Conservation (phyloP, 2,329 filamentous ascomycete genomes). For the Aspergillus fumigatus region DNA sequence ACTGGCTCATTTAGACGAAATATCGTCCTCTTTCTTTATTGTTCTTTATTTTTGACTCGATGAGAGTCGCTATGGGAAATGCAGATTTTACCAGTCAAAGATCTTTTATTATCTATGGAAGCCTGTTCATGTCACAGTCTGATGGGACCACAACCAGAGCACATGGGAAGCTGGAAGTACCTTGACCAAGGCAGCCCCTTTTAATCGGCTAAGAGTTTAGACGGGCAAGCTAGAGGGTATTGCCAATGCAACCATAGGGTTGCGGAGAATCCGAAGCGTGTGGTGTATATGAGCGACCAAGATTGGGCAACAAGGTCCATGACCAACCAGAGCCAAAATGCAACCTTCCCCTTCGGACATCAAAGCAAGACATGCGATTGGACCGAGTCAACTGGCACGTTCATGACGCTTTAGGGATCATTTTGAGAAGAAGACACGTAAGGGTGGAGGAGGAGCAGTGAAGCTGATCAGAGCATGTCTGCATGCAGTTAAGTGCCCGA, state of each 20-base stretch:
- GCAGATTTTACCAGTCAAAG: neutral
- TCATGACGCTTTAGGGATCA: neutral
- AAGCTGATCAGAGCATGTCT: slow-evolving; percentile 11
- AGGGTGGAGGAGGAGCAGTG: slow-evolving; percentile 6
- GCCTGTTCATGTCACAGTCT: neutral
- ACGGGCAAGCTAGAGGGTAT: neutral
- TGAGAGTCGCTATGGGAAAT: neutral
- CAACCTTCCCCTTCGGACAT: neutral
- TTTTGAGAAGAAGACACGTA: slow-evolving; percentile 23
- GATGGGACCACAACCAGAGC: neutral
- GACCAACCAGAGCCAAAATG: neutral
- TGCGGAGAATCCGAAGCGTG: neutral
- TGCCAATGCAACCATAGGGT: neutral
- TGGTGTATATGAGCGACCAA: neutral
- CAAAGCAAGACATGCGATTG: neutral
- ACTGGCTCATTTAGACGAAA: too few relatives aligned
- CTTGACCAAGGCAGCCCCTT: neutral
- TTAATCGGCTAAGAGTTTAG: neutral
- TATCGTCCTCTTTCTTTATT: too few relatives aligned
- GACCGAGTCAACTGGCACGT: neutral
- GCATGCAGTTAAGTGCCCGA: slow-evolving; percentile 25
- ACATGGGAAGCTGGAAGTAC: neutral
- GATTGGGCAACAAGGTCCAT: neutral
- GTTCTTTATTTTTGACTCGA: neutral
- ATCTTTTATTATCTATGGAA: neutral